These are phyloP conservation scores for Penicillium subrubescens DNA, from an alignment of 495 filamentous ascomycete species.

Conservation along the genomic window DNA sequence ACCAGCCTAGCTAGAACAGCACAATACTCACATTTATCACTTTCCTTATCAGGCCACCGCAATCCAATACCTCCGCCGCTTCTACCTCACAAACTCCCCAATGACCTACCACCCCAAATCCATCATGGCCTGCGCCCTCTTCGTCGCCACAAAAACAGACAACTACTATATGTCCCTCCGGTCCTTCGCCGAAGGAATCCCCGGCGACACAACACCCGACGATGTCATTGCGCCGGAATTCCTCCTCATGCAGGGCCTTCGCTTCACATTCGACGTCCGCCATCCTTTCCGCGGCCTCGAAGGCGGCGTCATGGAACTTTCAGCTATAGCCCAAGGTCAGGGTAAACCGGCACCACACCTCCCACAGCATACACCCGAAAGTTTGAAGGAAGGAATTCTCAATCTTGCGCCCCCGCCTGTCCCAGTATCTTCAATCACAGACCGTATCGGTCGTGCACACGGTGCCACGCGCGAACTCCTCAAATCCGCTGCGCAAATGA, in stretches of 20 bases:
- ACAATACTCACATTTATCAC: conserved; percentile 1
- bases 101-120: conserved; percentile 92
- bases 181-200: conserved; percentile 64
- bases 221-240: conserved; percentile 88
- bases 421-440: conserved; percentile 32
- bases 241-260: conserved; percentile 85
- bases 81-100: conserved; percentile 90
- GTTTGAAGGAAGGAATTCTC: conserved; percentile 36
- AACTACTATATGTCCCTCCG: conserved; percentile 73
- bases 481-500: conserved; percentile 77
- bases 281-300: conserved; percentile 89
- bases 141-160: conserved; percentile 91
- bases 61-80: conserved; percentile 86
- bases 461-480: conserved; percentile 68
- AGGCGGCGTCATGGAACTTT: conserved; percentile 81
- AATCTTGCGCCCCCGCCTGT: conserved; percentile 29
- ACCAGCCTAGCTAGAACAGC: background rate
- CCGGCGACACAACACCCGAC: conserved; percentile 63
- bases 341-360: conserved; percentile 42
- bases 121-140: conserved; percentile 83
- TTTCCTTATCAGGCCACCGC: conserved; percentile 67
- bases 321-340: conserved; percentile 60
- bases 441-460: conserved; percentile 68
- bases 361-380: conserved; percentile 37
- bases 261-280: conserved; percentile 89